Base-by-base conservation (phyloP, 768 basidiomycete genomes). In the Crucibulum laeve region DNA sequence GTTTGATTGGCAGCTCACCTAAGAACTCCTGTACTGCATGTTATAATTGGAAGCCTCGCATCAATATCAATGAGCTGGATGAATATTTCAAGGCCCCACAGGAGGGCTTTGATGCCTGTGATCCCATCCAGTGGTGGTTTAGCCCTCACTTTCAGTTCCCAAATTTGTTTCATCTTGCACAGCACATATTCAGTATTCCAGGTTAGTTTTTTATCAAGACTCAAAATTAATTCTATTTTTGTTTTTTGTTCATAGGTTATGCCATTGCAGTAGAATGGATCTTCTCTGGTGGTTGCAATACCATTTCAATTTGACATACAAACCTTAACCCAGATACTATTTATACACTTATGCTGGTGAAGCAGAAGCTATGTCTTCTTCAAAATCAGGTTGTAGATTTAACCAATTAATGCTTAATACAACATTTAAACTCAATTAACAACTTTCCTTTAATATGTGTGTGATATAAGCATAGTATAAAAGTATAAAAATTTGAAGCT, bases 71-170 rank as follows among this genome's bases (percentile, higher is more conserved):
- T n/a, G n/a, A n/a, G n/a, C 34, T 55, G 7, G 51, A 47, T 23
- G 55, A 56, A 28, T 56, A 43, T 32, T 53, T 47, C 21, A 25
- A 32, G 14, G 41, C 43, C 21, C 45, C 41, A 23, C 28, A 40
- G 7, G 49, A 49, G 38, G 40, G 45, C 24, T 53, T 43, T 24
- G 40, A 51, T 1, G 30, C 19, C 5, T 40, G 42, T 19, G 44
- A 57, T 37, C 55, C 55, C 13, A 24, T 57, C 10, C 3, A 41
- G 8, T 57, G 55, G 55, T 57, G 55, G 55, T 33, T 26, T 22
- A 38, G 28, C 10, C 55, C 46, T 25, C 48, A 43, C 10, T 24
- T 39, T 15, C 46, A 56, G 34, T 57, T 57, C 32, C 52, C 55
- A 4, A 55, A 49, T 24, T 43, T 56, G 8, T 53, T 32, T 22